Evolutionary conservation across 805 yeast species (phyloP).

Genomic region (Metschnikowia corniflorae): DNA sequence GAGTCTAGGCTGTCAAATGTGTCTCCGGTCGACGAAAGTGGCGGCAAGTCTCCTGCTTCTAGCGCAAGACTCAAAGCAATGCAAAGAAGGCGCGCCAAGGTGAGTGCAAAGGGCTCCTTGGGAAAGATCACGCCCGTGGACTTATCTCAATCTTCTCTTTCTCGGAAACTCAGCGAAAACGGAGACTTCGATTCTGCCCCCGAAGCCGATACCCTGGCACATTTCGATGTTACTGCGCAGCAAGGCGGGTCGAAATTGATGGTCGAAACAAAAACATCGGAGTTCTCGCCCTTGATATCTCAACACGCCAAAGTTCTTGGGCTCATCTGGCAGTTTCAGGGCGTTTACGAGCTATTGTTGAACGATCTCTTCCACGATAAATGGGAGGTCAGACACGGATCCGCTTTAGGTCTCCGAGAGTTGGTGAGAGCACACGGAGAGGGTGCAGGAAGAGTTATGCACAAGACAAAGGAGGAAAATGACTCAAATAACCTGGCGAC

Average conservation of each 20-base stretch:
- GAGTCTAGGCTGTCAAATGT: slow-evolving; percentile 4
- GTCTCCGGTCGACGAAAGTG: slow-evolving; percentile 18
- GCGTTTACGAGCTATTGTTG: slow-evolving; percentile 77
- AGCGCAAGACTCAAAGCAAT: slow-evolving; percentile 86
- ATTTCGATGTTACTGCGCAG: slow-evolving; percentile 69
- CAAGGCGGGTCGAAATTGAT: slow-evolving; percentile 78
- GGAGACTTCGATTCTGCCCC: slow-evolving; percentile 26
- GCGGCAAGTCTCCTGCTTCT: slow-evolving; percentile 28
- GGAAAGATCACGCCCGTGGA: slow-evolving; percentile 53
- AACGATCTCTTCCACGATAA: slow-evolving; percentile 76
- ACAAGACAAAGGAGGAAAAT: slow-evolving; percentile 60
- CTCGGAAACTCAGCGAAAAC: slow-evolving; percentile 48
- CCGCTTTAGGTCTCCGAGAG: slow-evolving; percentile 89
- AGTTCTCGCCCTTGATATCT: slow-evolving; percentile 62
- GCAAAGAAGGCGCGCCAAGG: slow-evolving; percentile 89
- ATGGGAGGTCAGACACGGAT: slow-evolving; percentile 97
- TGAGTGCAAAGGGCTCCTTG: slow-evolving; percentile 52
- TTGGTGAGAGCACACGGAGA: slow-evolving; percentile 75
- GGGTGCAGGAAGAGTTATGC: slow-evolving; percentile 79
- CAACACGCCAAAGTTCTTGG: slow-evolving; percentile 71
- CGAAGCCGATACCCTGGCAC: slow-evolving; percentile 24
- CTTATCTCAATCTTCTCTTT: slow-evolving; percentile 66
- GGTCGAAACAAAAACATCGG: slow-evolving; percentile 70
- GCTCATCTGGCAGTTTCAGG: slow-evolving; percentile 91
- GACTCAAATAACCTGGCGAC: slow-evolving; percentile 60